Evolutionary conservation across 257 asterid species (phyloP), one percentile per base, ranked within the genome.

Genomic region (Penstemon davidsonii): DNA sequence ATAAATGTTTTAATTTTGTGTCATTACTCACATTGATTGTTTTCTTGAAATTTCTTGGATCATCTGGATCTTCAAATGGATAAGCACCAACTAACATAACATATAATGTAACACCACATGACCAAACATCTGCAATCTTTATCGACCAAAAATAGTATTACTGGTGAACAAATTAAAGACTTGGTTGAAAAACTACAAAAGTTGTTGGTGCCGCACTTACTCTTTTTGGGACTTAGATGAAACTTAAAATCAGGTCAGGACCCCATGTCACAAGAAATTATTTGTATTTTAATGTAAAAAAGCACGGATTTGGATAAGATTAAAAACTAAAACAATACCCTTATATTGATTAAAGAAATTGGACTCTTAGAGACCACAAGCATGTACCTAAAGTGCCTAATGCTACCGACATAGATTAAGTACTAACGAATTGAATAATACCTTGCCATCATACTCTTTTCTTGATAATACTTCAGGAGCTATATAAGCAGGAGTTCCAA

Each of bases 51-150:
- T 89, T 86, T 77, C 90, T 82, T 51, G 96, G 98, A 76, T 92
- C 98, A 15, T 86, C 87, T 10, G 95, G 90, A 71, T 92, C 98
- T 75, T 92, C 98, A 63, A 92, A 92, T 0, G 98, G 97, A 82
- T 92, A 92, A 60, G 91, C 96, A 60, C 98, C 98, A 67, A 89
- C 93, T 50, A 92, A 66, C 98, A 92, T 92, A 66, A 92, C 98
- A 69, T 89, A 92, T 38, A 92, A 60, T 1, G 98, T 89, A 72
- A 92, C 98, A 86, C 98, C 98, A 82, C 98, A 92, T 7, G 98
- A 92, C 97, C 98, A 92, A 82, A 92, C 98, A 86, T 92, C 98
- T 71, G 98, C 96, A 72, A 83, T 78, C 96, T 91, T 69, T 75
- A 67, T 62, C 56, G 12, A 46, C 61, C 65, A 69, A 59, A 13